Percentiles rank a stretch among this genome's conserved stretches.
Evolutionary conservation across 805 yeast genomes (phyloP).

Genomic region (Scheffersomyces coipomensis): DNA sequence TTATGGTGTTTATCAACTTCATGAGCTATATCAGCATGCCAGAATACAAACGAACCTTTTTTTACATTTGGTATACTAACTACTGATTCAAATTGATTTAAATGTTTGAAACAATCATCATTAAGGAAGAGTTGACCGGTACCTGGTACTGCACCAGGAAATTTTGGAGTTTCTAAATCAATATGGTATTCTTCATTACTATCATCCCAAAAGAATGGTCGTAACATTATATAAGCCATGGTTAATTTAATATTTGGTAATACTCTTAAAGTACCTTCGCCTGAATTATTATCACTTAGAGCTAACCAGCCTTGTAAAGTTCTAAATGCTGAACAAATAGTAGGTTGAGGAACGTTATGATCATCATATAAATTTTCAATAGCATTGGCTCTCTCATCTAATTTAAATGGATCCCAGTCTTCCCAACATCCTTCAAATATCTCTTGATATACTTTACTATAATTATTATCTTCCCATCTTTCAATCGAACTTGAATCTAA

Average conservation of each 20-base stretch:
- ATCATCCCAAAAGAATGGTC: conserved; percentile 36
- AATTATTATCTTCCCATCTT: conserved; percentile 44
- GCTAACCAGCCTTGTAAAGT: conserved; percentile 47
- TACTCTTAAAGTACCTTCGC: conserved; percentile 40
- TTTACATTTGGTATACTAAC: conserved; percentile 35
- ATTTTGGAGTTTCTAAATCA: conserved; percentile 25
- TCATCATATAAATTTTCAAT: conserved; percentile 29
- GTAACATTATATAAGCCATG: conserved; percentile 36
- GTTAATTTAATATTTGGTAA: conserved; percentile 32
- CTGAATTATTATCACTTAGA: conserved; percentile 30
- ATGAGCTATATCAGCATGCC: conserved; percentile 44
- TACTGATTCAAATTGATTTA: conserved; percentile 24
- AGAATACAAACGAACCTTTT: conserved; percentile 42
- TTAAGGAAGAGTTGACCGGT: conserved; percentile 29
- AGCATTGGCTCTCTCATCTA: conserved; percentile 31
- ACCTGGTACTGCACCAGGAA: conserved; percentile 40
- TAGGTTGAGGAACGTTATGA: conserved; percentile 7
- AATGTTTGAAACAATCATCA: conserved; percentile 30
- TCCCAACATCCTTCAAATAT: conserved; percentile 43
- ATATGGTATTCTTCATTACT: conserved; percentile 22
- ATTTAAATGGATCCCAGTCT: conserved; percentile 38
- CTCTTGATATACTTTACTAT: conserved; percentile 31
- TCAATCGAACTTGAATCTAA: conserved; percentile 41
- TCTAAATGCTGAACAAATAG: conserved; percentile 34
- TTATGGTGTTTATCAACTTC: conserved; percentile 37